Evolutionary conservation across 2,329 filamentous ascomycete species (phyloP).

Genomic region (Thielaviopsis punctulata): DNA sequence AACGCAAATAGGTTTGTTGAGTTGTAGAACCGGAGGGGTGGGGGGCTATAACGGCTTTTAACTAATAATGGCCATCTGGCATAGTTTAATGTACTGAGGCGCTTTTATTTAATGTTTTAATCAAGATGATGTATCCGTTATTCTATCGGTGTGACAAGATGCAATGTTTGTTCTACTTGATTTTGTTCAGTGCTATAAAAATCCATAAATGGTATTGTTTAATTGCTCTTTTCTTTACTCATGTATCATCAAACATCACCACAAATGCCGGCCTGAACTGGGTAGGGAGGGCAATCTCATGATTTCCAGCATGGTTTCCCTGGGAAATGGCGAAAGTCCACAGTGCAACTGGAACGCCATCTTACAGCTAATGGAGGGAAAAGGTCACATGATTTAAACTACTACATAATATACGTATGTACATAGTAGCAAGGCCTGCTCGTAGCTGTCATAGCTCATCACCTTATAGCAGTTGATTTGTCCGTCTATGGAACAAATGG

Average conservation of each 20-base stretch:
- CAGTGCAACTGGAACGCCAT: slow-evolving; percentile 20
- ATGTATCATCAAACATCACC: slow-evolving; percentile 6
- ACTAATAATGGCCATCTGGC: too few relatives aligned
- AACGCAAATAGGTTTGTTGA: background rate
- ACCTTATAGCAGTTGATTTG: background rate
- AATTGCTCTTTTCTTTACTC: slow-evolving; percentile 7
- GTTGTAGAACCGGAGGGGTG: too few relatives aligned
- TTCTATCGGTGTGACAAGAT: background rate
- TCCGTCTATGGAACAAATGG: background rate
- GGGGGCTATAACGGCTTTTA: too few relatives aligned
- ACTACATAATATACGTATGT: too few relatives aligned
- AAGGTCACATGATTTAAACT: too few relatives aligned
- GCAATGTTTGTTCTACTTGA: background rate
- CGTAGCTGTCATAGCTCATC: background rate
- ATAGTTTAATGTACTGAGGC: background rate
- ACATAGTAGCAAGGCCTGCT: background rate
- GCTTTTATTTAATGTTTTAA: too few relatives aligned
- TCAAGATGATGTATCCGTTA: too few relatives aligned
- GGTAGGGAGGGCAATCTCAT: slow-evolving; percentile 1
- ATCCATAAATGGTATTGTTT: too few relatives aligned
- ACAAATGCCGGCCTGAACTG: slow-evolving; percentile 15
- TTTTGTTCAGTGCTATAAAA: background rate
- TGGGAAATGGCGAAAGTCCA: slow-evolving; percentile 18
- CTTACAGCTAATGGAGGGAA: slow-evolving; percentile 20
- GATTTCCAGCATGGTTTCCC: slow-evolving; percentile 19